Evolutionary conservation across 2,329 filamentous ascomycete species (phyloP).

Genomic region (Calonectria henricotiae): DNA sequence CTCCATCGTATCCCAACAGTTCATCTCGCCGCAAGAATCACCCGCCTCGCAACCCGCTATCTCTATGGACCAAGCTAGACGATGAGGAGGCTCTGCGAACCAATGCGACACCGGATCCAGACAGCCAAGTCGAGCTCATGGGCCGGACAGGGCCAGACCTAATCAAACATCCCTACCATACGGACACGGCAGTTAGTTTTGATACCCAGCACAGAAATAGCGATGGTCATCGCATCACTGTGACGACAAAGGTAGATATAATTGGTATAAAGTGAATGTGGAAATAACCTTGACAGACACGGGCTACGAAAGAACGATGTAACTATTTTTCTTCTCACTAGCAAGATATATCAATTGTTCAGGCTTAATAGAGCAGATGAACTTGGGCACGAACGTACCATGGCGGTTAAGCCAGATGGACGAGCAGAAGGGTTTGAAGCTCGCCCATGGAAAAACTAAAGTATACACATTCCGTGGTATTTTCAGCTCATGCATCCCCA

Average conservation of each 20-base stretch:
- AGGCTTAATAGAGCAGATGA: neutral
- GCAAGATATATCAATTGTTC: neutral
- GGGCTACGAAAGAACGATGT: constrained; percentile 1
- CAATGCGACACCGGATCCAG: constrained; percentile 41
- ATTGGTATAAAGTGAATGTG: constrained; percentile 38
- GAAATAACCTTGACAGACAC: constrained; percentile 16
- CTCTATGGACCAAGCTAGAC: constrained; percentile 54
- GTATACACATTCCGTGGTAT: neutral
- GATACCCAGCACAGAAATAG: constrained; percentile 19
- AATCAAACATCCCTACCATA: constrained; percentile 38
- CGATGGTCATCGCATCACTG: constrained; percentile 48
- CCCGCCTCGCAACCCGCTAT: constrained; percentile 44
- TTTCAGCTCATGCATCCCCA: constrained; percentile 27
- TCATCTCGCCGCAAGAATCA: constrained; percentile 44
- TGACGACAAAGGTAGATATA: constrained; percentile 53
- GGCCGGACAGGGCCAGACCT: constrained; percentile 40
- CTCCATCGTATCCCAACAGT: constrained; percentile 43
- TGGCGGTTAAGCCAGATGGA: constrained; percentile 16
- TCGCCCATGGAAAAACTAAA: neutral
- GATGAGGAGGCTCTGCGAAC: constrained; percentile 47
- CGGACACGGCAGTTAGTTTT: constrained; percentile 31
- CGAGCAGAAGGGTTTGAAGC: neutral
- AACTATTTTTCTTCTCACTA: neutral
- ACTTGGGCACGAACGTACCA: neutral
- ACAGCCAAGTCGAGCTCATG: constrained; percentile 55